Evolutionary conservation across 257 asterid genomes (phyloP), one percentile per base, ranked within the genome.

Genomic region (Fraxinus cuspidata): DNA sequence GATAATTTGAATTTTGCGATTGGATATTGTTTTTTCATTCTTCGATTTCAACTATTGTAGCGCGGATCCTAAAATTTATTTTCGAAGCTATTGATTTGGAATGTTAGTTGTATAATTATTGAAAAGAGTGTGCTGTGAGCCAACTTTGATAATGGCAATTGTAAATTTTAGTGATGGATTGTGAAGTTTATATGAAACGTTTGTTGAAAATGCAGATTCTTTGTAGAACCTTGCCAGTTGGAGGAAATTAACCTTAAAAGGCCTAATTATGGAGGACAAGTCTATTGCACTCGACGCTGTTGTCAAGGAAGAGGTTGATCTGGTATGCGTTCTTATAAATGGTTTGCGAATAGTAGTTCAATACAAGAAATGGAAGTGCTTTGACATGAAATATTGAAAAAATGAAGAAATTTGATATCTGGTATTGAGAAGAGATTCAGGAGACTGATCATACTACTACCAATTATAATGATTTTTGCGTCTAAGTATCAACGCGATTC

Each of bases 281-380:
- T 85, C 92, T 28, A 15, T 77, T 23, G 86, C 83, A 25, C 88
- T 86, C 9, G 86, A 84, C 53, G 85, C 87, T 5, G 74, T 89
- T 72, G 77, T 74, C 71, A 85, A 75, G 81, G 92, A 89, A 85
- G 88, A 82, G 71, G 89, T 89, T 85, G 89, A 89, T 85, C 87
- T 89, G 86, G 92, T 88, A 81, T 7, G 83, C 63, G 35, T 15
- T 74, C 49, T 78, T 71, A 15, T 4, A 38, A 66, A 15, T 31
- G 6, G 47, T 76, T 35, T 31, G 12, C 21, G 66, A 38, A 66
- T 76, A 27, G 31, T 53, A 21, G 32, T 32, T 67, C 16, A 21
- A 27, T n/a, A 15, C 29, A 29, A 1, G 44, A 63, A 12, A 0
- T 56, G 12, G 64, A 19, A 56, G 77, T 29, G 21, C n/a, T 70